Evolutionary conservation across 371 early-diverging fungal genomes (phyloP).

Genomic region (Mucor sp.): DNA sequence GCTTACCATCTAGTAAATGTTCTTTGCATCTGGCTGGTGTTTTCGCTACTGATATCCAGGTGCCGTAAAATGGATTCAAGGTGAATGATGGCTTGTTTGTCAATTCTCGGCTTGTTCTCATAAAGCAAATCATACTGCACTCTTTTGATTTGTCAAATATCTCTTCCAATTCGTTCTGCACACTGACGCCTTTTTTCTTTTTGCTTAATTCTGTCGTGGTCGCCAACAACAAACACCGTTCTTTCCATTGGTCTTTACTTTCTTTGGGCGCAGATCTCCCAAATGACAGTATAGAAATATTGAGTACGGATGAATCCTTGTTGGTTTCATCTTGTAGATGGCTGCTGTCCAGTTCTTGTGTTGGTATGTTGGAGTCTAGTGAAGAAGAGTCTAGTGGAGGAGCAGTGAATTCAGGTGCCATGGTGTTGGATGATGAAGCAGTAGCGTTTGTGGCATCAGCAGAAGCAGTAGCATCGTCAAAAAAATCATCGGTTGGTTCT

Average conservation of each 20-base stretch:
- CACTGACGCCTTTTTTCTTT: neutral
- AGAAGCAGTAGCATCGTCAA: neutral
- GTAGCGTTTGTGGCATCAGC: neutral
- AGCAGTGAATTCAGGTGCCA: neutral
- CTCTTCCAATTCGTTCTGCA: constrained; percentile 9
- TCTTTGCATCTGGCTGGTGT: constrained; percentile 21
- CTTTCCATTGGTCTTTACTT: constrained; percentile 12
- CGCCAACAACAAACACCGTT: constrained; percentile 20
- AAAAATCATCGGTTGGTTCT: neutral
- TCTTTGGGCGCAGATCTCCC: constrained; percentile 8
- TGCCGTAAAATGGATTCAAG: constrained; percentile 23
- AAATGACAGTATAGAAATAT: constrained; percentile 14
- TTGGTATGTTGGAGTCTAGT: neutral
- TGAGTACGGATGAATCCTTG: constrained; percentile 1
- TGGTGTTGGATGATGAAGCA: neutral
- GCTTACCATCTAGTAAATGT: constrained; percentile 18
- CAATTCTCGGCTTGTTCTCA: constrained; percentile 14
- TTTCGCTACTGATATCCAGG: constrained; percentile 22
- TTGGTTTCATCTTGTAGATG: neutral
- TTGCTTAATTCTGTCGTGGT: neutral
- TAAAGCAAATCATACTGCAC: constrained; percentile 28
- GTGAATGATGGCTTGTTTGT: constrained; percentile 7
- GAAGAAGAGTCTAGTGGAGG: neutral
- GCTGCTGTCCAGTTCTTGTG: neutral
- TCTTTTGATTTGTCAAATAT: constrained; percentile 18